Evolutionary conservation across 805 yeast genomes (phyloP).

Genomic region (Sugiyamaella valdiviana): DNA sequence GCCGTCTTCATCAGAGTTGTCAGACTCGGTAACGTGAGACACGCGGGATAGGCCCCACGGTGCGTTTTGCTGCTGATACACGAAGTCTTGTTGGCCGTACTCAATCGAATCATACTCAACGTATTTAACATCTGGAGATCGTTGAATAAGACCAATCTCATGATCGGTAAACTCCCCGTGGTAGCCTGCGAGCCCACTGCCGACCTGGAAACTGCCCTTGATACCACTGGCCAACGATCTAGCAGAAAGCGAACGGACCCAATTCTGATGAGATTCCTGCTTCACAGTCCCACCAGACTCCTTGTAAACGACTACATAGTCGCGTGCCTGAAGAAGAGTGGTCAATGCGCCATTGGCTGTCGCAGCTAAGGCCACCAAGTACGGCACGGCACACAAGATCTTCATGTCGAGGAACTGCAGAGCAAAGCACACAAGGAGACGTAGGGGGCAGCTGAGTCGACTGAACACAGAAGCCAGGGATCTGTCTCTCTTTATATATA

Average conservation of each 20-base stretch:
- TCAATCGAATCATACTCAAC: slow-evolving; percentile 73
- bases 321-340: slow-evolving; percentile 2
- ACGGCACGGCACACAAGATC: no score
- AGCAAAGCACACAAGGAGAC: no score
- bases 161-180: slow-evolving; percentile 40
- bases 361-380: neutral
- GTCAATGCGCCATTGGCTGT: neutral
- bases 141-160: slow-evolving; percentile 41
- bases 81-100: slow-evolving; percentile 50
- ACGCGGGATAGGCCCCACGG: slow-evolving; percentile 95
- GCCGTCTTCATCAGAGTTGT: slow-evolving; percentile 62
- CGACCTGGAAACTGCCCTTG: slow-evolving; percentile 7
- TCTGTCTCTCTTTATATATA: no score
- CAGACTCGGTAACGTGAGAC: slow-evolving; percentile 64
- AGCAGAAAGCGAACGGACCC: slow-evolving; percentile 12
- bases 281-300: neutral
- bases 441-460: no score
- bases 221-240: slow-evolving; percentile 2
- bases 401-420: no score
- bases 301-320: slow-evolving; percentile 17
- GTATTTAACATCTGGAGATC: slow-evolving; percentile 48
- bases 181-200: slow-evolving; percentile 32
- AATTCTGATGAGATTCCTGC: slow-evolving; percentile 9
- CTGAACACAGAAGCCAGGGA: no score
- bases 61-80: slow-evolving; percentile 65